Conservation (phyloP, 306 rosid genomes). For the Rosa lucieae region DNA sequence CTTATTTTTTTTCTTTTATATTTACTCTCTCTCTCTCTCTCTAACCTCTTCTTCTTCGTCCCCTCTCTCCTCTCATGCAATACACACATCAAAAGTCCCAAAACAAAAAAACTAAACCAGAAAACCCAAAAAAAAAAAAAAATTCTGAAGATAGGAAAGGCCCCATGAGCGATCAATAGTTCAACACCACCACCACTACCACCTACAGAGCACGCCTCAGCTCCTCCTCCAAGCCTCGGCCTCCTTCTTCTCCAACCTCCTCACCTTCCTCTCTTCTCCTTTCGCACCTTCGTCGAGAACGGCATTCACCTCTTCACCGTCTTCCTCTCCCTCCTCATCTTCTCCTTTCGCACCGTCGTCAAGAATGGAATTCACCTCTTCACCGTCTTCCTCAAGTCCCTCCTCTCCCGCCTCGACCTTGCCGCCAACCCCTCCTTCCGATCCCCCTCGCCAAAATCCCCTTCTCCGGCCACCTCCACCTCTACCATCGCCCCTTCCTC, state of each 20-base stretch:
- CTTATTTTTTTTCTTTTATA: too few relatives aligned
- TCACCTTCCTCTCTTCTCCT: constrained; percentile 45
- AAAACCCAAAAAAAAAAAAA: not conserved
- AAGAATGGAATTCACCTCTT: constrained; percentile 65
- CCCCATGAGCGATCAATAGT: constrained; percentile 53
- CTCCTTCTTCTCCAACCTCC: constrained; percentile 47
- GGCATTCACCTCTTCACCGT: too few relatives aligned
- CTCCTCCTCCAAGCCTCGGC: constrained; percentile 48
- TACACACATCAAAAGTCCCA: too few relatives aligned
- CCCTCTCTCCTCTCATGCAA: too few relatives aligned
- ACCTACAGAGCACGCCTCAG: constrained; percentile 59
- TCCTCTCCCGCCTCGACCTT: constrained; percentile 81
- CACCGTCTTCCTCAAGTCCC: constrained; percentile 66
- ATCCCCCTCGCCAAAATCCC: constrained; percentile 20
- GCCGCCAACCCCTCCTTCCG: constrained; percentile 32
- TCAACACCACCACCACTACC: constrained; percentile 13
- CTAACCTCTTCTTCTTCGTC: too few relatives aligned
- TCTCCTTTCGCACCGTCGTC: constrained; percentile 70
- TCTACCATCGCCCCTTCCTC: constrained; percentile 67
- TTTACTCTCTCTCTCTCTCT: too few relatives aligned
- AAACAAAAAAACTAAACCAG: not conserved
- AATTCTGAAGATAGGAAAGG: constrained; percentile 10
- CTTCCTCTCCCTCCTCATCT: constrained; percentile 70
- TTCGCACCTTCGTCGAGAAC: too few relatives aligned
- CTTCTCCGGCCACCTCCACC: constrained; percentile 35